Evolutionary conservation across 805 yeast genomes (phyloP), one percentile per base, ranked within the genome.

Genomic region (Lipomyces orientalis): DNA sequence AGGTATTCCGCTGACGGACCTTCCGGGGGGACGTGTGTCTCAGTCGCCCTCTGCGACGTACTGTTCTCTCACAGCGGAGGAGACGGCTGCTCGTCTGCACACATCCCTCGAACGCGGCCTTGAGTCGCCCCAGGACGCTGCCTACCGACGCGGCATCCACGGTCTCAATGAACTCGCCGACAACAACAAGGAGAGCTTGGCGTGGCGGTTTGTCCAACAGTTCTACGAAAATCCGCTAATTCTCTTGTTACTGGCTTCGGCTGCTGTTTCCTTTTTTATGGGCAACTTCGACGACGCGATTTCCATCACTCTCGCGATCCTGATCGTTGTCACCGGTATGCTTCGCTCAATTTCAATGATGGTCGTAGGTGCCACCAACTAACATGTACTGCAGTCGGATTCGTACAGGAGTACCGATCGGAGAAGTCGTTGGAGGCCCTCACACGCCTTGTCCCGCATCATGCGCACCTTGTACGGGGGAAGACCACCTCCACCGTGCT

Each of bases 271-370:
- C 70, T 90, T 94, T 73, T 79, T 91, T 74, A 91, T 95, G 96
- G 97, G 97, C n/a, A 95, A 95, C 79, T 87, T 87, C 39, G 98
- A 95, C 77, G 99, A 95, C 78, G 97, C 98, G 1, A 81, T 95
- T n/a, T 88, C 95, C 72, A 95, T 95, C 73, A 89, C 98, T 0
- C 82, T 93, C 70, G 99, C 99, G 2, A 91, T 95, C 60, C 74
- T 91, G 56, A 93, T 95, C 73, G 99, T 95, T 39, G 98, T 95
- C 12, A 87, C 95, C 16, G 73, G 73, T 68, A 43, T n/a, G 66
- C 34, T 25, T 16, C 31, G n/a, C 25, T 52, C 55, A 52, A 52
- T 52, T 25, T 54, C 57, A 12, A 54, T 9, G 10, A 9, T 54
- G 57, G 7, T 19, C 8, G 57, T 19, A 22, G 31, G 22, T n/a